Evolutionary conservation across 2,329 filamentous ascomycete species (phyloP).

Genomic region (Microcera coccophila): DNA sequence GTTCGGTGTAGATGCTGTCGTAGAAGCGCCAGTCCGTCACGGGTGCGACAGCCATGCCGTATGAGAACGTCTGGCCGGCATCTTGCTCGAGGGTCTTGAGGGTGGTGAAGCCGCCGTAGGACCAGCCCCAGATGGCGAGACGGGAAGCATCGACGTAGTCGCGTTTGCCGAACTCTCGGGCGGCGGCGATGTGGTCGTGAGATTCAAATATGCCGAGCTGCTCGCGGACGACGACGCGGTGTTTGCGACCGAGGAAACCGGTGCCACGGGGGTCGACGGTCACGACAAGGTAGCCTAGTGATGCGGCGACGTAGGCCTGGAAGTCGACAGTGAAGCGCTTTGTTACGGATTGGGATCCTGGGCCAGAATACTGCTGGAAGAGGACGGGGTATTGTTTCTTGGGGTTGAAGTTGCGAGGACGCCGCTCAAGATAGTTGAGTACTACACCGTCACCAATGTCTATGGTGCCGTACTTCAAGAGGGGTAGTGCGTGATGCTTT

Average conservation of each 20-base stretch:
- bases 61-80: constrained; percentile 83
- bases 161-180: constrained; percentile 76
- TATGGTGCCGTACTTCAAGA: constrained; percentile 76
- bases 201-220: constrained; percentile 84
- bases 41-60: constrained; percentile 96
- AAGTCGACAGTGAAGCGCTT: constrained; percentile 83
- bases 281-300: constrained; percentile 86
- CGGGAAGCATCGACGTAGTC: constrained; percentile 76
- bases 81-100: constrained; percentile 93
- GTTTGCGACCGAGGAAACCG: constrained; percentile 80
- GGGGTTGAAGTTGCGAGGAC: constrained; percentile 81
- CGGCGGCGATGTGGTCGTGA: constrained; percentile 85
- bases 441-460: constrained; percentile 73
- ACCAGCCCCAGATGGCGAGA: constrained; percentile 98
- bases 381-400: constrained; percentile 88
- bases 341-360: constrained; percentile 83
- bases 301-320: constrained; percentile 81
- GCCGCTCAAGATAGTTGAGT: constrained; percentile 72
- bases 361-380: constrained; percentile 92
- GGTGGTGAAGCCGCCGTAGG: constrained; percentile 91
- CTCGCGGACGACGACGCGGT: constrained; percentile 76
- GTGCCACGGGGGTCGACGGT: constrained; percentile 93
- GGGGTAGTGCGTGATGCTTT: constrained; percentile 74
- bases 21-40: constrained; percentile 99
- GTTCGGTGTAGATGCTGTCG: constrained; percentile 88